Conservation (phyloP, 768 basidiomycete species). For the Chalciporus piperatus region DNA sequence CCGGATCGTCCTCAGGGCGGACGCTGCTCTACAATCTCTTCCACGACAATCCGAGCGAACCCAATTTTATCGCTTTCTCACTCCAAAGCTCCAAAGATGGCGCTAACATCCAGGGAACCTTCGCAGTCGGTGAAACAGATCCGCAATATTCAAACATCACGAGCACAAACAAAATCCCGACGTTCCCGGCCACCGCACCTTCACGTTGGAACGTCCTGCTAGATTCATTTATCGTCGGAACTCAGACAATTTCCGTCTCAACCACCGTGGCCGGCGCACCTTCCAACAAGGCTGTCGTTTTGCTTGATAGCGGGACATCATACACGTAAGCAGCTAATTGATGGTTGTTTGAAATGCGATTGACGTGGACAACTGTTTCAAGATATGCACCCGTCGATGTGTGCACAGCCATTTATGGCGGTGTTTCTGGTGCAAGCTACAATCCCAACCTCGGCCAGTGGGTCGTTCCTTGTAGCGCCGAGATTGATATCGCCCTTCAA, state of each 20-base stretch:
- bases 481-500: slow-evolving; percentile 78
- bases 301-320: slow-evolving; percentile 81
- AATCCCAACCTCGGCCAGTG: slow-evolving; percentile 55
- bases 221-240: slow-evolving; percentile 66
- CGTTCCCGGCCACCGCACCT: slow-evolving; percentile 66
- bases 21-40: slow-evolving; percentile 78
- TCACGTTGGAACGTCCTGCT: slow-evolving; percentile 75
- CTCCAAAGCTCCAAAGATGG: slow-evolving; percentile 58
- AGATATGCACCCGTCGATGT: slow-evolving; percentile 67
- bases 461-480: slow-evolving; percentile 69
- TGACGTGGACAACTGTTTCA: slow-evolving; percentile 22
- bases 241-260: slow-evolving; percentile 47
- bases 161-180: slow-evolving; percentile 59
- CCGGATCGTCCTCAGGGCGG: slow-evolving; percentile 59
- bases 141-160: slow-evolving; percentile 58
- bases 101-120: slow-evolving; percentile 60
- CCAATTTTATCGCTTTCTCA: slow-evolving; percentile 80
- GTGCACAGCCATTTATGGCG: slow-evolving; percentile 67
- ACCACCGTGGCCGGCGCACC: slow-evolving; percentile 58
- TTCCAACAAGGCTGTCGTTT: slow-evolving; percentile 65
- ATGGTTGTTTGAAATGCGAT: not conserved
- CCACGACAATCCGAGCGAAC: slow-evolving; percentile 59
- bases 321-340: slow-evolving; percentile 54
- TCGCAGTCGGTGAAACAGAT: slow-evolving; percentile 74
- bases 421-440: slow-evolving; percentile 60